These are phyloP conservation scores for Jasminum sambac DNA, from an alignment of 257 asterid species.

Conservation along the genomic window DNA sequence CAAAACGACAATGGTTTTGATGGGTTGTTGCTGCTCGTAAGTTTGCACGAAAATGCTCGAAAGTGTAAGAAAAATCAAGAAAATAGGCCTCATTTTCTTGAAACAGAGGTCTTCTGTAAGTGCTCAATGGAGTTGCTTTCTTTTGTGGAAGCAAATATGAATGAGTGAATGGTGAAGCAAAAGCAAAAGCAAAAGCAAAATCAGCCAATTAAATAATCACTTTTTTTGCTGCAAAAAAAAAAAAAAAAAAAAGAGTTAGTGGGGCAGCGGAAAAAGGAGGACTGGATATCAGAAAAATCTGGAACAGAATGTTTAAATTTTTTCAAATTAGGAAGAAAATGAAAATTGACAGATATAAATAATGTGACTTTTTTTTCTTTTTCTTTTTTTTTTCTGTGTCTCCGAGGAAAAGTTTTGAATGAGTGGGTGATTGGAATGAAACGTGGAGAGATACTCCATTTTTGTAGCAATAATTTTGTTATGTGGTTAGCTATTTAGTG, in stretches of 20 bases:
- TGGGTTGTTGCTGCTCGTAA: conserved; percentile 48
- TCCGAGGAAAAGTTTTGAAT: too few relatives aligned
- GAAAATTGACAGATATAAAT: too few relatives aligned
- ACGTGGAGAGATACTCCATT: background rate
- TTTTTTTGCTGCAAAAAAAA: background rate
- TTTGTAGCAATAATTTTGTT: background rate
- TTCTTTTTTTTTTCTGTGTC: too few relatives aligned
- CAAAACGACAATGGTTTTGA: conserved; percentile 66
- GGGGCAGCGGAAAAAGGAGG: background rate
- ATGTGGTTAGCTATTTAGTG: background rate
- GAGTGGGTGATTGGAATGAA: background rate
- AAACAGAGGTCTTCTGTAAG: conserved; percentile 12
- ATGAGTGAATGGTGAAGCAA: background rate
- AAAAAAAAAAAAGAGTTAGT: too few relatives aligned
- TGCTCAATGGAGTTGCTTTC: background rate
- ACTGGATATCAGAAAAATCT: background rate
- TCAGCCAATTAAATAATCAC: background rate
- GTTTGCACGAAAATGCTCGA: conserved; percentile 30
- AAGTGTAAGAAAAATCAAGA: conserved; percentile 35
- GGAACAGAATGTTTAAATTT: background rate
- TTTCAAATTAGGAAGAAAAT: background rate
- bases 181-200: background rate
- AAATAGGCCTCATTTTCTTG: conserved; percentile 28
- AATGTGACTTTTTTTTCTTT: too few relatives aligned
- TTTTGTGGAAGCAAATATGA: background rate